A percentile compares a stretch with the other conserved stretches of the same genome.
These are phyloP conservation scores for Wallacemonas sp. DNA, from an alignment of 208 protist genomes.

Conservation along the genomic window DNA sequence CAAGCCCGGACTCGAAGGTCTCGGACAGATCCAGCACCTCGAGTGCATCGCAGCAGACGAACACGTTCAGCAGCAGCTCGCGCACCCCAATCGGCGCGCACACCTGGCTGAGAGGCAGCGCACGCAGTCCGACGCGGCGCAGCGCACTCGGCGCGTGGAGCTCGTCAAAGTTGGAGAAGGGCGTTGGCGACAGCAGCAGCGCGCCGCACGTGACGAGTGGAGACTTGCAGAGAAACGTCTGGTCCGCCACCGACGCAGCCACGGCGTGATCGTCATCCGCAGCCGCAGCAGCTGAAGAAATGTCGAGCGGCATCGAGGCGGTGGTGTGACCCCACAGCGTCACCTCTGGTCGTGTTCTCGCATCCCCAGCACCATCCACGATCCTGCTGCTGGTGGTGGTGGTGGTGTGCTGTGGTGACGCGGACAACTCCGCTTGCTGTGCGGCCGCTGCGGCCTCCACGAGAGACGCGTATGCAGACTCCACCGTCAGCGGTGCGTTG, in stretches of 20 bases:
- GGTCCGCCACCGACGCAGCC: not conserved
- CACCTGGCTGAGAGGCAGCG: constrained; percentile 57
- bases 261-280: not conserved
- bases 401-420: not conserved
- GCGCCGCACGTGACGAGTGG: constrained; percentile 32
- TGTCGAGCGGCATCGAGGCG: not conserved
- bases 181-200: constrained; percentile 24
- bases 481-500: not conserved
- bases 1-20: constrained; percentile 46
- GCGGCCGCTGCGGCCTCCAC: not conserved
- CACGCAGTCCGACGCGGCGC: constrained; percentile 36
- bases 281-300: constrained; percentile 17
- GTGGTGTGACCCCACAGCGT: not conserved
- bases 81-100: constrained; percentile 64
- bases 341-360: no score
- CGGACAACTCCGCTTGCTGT: not conserved
- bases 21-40: constrained; percentile 52
- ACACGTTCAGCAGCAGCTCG: constrained; percentile 72
- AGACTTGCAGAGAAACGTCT: constrained; percentile 2
- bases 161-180: constrained; percentile 43
- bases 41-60: constrained; percentile 67
- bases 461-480: not conserved
- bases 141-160: constrained; percentile 40
- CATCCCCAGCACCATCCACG: no score
- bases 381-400: not conserved